These are phyloP conservation scores for Botrytis paeoniae DNA, from an alignment of 2,329 filamentous ascomycete species.

Conservation along the genomic window DNA sequence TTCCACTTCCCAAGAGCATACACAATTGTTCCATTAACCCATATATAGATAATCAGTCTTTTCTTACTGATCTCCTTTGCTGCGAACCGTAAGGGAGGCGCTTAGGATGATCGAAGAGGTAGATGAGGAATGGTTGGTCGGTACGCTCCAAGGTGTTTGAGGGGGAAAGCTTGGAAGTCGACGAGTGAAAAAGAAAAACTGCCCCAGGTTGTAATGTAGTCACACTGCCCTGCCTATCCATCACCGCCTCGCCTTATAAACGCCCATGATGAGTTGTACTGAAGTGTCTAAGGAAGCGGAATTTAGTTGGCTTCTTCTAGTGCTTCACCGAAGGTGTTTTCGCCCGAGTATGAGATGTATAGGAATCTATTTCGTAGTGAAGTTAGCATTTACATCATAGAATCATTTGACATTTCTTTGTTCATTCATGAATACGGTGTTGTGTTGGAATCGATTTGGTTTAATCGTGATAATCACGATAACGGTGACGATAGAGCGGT, in stretches of 20 bases:
- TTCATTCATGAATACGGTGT: not conserved
- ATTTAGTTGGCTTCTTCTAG: constrained; percentile 19
- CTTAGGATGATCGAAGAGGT: not conserved
- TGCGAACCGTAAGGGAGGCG: not conserved
- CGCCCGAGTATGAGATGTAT: constrained; percentile 98
- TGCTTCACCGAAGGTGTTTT: constrained; percentile 85
- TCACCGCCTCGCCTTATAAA: constrained; percentile 17
- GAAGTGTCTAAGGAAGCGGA: not conserved
- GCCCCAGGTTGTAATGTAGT: constrained; percentile 20
- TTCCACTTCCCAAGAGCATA: not conserved
- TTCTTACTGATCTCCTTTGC: not conserved
- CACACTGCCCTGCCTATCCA: constrained; percentile 17
- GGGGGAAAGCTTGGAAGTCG: not conserved
- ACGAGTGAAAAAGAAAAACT: constrained; percentile 18
- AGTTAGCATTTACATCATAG: not conserved
- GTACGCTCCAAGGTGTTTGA: not conserved
- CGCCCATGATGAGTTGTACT: constrained; percentile 14
- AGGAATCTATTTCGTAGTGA: constrained; percentile 52
- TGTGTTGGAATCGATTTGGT: not conserved
- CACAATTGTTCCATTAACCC: not conserved
- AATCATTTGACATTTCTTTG: not conserved
- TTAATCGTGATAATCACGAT: constrained; percentile 15
- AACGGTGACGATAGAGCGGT: constrained; percentile 10
- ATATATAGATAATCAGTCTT: constrained; percentile 1
- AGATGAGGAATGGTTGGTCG: not conserved